A percentile compares a stretch with the other conserved stretches of the same genome.
These are phyloP conservation scores for Hyphopichia pseudoburtonii DNA, from an alignment of 1,139 yeast genomes.

Conservation along the genomic window DNA sequence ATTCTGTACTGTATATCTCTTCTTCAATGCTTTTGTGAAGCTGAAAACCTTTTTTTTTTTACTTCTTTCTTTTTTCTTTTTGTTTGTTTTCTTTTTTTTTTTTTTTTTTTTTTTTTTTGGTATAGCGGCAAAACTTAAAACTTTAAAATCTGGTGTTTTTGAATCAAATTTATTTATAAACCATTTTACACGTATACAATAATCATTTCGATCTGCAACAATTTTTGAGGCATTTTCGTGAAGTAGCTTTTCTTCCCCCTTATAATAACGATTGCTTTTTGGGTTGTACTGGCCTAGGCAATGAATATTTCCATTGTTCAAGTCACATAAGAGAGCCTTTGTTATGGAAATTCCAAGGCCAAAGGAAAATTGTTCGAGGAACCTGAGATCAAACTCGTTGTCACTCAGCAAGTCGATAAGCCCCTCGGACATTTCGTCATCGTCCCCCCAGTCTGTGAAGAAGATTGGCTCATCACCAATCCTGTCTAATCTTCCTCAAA, in stretches of 20 bases:
- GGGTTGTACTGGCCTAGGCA: no score
- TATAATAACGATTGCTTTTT: no score
- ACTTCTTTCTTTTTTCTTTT: neutral
- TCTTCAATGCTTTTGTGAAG: no score
- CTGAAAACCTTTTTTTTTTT: neutral
- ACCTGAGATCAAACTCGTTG: neutral
- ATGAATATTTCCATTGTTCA: no score
- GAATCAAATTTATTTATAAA: no score
- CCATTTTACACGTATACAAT: no score
- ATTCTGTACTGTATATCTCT: no score
- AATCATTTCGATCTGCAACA: no score
- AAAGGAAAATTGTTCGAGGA: neutral
- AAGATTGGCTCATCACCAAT: constrained; percentile 19
- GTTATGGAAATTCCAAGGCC: neutral
- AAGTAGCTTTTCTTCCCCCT: neutral
- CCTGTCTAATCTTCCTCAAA: constrained; percentile 22
- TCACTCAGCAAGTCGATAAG: neutral
- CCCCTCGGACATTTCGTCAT: constrained; percentile 6
- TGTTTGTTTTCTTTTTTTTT: no score
- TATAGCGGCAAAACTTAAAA: neutral
- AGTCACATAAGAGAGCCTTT: neutral
- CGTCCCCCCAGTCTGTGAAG: constrained; percentile 7
- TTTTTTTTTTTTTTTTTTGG: no score
- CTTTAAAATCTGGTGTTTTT: no score
- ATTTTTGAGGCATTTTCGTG: neutral